phyloP scores from a whole-genome alignment of 257 asterid species.

The Thymus mandschuricus region DNA sequence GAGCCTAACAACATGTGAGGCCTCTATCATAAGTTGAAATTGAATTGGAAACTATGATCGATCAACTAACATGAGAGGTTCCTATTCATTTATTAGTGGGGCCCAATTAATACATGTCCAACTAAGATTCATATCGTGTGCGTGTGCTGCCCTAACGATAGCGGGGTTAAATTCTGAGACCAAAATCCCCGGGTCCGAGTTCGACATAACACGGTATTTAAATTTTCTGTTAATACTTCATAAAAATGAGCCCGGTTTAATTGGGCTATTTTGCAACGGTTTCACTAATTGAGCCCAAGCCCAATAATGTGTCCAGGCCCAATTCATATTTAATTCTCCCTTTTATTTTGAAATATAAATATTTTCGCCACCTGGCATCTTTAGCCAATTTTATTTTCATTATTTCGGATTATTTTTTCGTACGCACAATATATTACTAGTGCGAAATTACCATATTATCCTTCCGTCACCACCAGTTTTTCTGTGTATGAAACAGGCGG shows the following conservation, averaged over 20 bases:
- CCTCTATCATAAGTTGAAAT: not conserved
- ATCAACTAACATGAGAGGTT: not conserved
- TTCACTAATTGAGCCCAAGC: not conserved
- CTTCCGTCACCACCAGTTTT: not conserved
- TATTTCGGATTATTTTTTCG: no score
- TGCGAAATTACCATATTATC: not conserved
- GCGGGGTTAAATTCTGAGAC: no score
- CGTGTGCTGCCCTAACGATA: no score
- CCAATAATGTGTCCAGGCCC: not conserved
- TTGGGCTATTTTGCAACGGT: not conserved
- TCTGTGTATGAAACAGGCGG: constrained; percentile 19
- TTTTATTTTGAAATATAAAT: no score
- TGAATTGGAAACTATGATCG: not conserved
- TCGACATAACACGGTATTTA: no score
- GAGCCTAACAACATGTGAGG: not conserved
- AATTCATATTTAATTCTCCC: no score
- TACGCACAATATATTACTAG: no score
- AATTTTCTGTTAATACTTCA: no score
- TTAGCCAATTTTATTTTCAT: no score
- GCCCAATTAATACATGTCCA: not conserved
- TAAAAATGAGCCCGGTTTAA: no score
- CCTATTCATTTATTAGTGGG: not conserved
- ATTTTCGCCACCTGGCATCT: no score
- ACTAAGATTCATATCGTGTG: not conserved
- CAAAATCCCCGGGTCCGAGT: no score